Evolutionary conservation across 83 land plant genomes (phyloP).

Genomic region (Picea mariana): DNA sequence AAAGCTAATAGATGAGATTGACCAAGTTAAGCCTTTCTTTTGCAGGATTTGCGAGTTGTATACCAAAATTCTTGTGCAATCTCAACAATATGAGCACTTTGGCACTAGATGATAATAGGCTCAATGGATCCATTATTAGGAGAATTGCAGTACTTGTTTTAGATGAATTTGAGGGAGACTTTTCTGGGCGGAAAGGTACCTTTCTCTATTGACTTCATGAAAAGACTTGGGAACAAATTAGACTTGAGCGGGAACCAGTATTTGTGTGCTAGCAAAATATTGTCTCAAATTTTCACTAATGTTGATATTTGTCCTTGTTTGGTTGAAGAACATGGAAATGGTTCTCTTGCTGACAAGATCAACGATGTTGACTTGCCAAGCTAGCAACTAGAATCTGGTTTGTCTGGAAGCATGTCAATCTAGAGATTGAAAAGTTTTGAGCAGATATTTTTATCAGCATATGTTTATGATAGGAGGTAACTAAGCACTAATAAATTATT

Average conservation of each 20-base stretch:
- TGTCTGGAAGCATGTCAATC: no score
- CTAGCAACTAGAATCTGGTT: neutral
- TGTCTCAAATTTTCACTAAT: neutral
- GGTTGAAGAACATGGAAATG: neutral
- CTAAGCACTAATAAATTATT: no score
- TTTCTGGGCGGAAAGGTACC: conserved; percentile 37
- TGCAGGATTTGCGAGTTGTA: no score
- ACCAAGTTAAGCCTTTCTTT: no score
- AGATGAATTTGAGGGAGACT: no score
- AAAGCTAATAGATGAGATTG: no score
- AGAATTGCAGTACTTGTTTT: no score
- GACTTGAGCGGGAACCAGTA: conserved; percentile 44
- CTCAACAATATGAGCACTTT: no score
- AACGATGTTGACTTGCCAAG: neutral
- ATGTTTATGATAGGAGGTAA: no score
- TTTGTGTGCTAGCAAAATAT: conserved; percentile 24
- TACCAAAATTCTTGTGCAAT: no score
- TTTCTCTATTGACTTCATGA: conserved; percentile 31
- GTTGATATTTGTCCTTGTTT: neutral
- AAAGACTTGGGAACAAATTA: conserved; percentile 45
- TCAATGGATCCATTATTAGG: no score
- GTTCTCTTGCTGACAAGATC: neutral
- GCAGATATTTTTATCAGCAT: neutral
- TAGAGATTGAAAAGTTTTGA: neutral
- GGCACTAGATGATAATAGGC: no score